These are phyloP conservation scores for Globisporangium acanthophoron DNA, from an alignment of 352 stramenopile genomes.

Conservation along the genomic window DNA sequence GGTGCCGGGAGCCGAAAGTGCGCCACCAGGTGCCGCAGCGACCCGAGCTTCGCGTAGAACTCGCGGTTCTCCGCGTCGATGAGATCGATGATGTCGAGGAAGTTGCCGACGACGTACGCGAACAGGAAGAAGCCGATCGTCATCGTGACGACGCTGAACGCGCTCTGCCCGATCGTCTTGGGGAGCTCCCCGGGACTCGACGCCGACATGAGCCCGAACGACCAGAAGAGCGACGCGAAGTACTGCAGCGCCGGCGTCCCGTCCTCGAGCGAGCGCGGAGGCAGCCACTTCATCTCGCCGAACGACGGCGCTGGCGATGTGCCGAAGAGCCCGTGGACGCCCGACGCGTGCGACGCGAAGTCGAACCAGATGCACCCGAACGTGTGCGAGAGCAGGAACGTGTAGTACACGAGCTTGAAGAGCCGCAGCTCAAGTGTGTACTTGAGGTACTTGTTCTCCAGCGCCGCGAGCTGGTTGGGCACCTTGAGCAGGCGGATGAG, in stretches of 20 bases:
- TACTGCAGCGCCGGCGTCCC: constrained; percentile 36
- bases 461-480: constrained; percentile 34
- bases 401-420: constrained; percentile 77
- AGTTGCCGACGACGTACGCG: constrained; percentile 70
- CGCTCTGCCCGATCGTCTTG: constrained; percentile 38
- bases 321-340: constrained; percentile 7
- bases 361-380: constrained; percentile 65
- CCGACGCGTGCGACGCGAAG: constrained; percentile 28
- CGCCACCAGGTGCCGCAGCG: constrained; percentile 39
- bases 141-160: constrained; percentile 55
- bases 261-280: constrained; percentile 23
- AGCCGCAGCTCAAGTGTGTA: constrained; percentile 52
- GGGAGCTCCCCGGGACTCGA: constrained; percentile 43
- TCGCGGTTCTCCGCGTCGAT: constrained; percentile 61
- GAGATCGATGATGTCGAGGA: constrained; percentile 64
- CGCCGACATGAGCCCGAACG: constrained; percentile 61
- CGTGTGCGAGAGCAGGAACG: constrained; percentile 50
- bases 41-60: constrained; percentile 51
- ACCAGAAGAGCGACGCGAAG: constrained; percentile 60
- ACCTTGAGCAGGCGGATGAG: constrained; percentile 53
- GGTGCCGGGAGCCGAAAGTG: constrained; percentile 44
- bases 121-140: constrained; percentile 68
- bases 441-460: constrained; percentile 64
- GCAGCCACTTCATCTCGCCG: constrained; percentile 25
- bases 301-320: constrained; percentile 8